Percentiles rank a stretch among this genome's conserved stretches.
phyloP scores from a whole-genome alignment of 345 rosid species.

The Murraya koenigii region DNA sequence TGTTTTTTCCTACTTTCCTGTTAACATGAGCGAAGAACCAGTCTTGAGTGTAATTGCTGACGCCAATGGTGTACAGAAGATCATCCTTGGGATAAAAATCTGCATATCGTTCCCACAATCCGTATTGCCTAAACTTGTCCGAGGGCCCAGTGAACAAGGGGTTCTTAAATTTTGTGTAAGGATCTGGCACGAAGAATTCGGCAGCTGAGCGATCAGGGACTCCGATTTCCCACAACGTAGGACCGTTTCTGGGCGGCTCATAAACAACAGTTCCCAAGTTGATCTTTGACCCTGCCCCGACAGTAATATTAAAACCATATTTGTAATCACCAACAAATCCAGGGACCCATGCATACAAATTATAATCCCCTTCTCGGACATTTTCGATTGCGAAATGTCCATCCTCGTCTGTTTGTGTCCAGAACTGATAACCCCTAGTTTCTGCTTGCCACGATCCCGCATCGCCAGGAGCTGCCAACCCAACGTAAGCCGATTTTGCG shows the following conservation, averaged over 20 bases:
- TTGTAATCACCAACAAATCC: conserved; percentile 65
- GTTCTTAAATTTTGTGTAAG: conserved; percentile 35
- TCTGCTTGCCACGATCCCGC: conserved; percentile 87
- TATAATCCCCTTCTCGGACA: conserved; percentile 53
- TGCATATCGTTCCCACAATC: conserved; percentile 69
- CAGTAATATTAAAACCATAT: conserved; percentile 14
- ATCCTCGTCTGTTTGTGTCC: conserved; percentile 48
- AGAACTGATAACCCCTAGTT: conserved; percentile 82
- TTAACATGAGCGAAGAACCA: conserved; percentile 87
- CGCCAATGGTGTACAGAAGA: conserved; percentile 44
- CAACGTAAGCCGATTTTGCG: conserved; percentile 56
- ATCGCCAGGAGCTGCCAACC: conserved; percentile 67
- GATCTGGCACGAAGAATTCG: too few relatives aligned
- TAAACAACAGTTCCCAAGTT: too few relatives aligned
- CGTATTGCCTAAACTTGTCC: conserved; percentile 74
- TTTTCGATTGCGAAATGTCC: conserved; percentile 58
- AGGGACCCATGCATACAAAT: conserved; percentile 61
- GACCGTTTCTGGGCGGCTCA: too few relatives aligned
- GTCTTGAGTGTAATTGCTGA: conserved; percentile 40
- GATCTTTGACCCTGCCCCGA: too few relatives aligned
- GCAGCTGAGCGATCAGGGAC: too few relatives aligned
- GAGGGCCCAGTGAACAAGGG: conserved; percentile 20
- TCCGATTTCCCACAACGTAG: too few relatives aligned
- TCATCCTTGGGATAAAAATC: conserved; percentile 51
- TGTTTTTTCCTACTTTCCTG: conserved; percentile 41